These are phyloP conservation scores for Microdochium trichocladiopsis DNA, from an alignment of 2,329 filamentous ascomycete species.

Conservation along the genomic window DNA sequence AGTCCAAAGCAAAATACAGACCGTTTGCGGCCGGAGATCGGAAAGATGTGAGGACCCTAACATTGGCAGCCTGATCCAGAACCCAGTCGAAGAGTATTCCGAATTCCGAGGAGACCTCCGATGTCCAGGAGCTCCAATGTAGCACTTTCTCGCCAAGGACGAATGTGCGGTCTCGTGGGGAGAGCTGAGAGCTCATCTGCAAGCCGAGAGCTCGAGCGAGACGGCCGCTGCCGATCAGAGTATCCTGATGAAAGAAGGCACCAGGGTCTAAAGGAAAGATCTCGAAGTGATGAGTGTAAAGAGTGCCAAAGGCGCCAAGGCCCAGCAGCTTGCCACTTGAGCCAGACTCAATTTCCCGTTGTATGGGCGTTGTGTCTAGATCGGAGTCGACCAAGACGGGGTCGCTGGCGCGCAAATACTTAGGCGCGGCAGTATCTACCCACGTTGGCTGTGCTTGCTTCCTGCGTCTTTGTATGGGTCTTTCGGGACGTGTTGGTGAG, in stretches of 20 bases:
- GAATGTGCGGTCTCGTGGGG: conserved; percentile 26
- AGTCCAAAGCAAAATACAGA: conserved; percentile 38
- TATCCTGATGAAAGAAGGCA: conserved; percentile 53
- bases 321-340: conserved; percentile 37
- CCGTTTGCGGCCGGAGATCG: conserved; percentile 20
- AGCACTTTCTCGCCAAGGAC: conserved; percentile 40
- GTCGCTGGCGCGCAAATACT: conserved; percentile 46
- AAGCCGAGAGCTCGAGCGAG: conserved; percentile 28
- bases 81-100: conserved; percentile 56
- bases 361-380: conserved; percentile 8
- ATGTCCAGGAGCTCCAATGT: conserved; percentile 50
- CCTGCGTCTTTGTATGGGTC: conserved; percentile 16
- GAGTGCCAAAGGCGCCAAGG: conserved; percentile 52
- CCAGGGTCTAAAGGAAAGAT: conserved; percentile 48
- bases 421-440: conserved; percentile 43
- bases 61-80: conserved; percentile 33
- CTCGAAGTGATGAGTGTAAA: conserved; percentile 57
- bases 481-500: neutral
- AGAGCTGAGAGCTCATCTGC: neutral
- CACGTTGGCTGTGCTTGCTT: conserved; percentile 36
- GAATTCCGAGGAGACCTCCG: conserved; percentile 51
- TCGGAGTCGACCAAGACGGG: conserved; percentile 30
- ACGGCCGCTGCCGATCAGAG: conserved; percentile 48
- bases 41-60: conserved; percentile 9
- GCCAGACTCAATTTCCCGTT: conserved; percentile 8